Base-by-base conservation (phyloP, 345 rosid genomes). In the Aquilaria sinensis region DNA sequence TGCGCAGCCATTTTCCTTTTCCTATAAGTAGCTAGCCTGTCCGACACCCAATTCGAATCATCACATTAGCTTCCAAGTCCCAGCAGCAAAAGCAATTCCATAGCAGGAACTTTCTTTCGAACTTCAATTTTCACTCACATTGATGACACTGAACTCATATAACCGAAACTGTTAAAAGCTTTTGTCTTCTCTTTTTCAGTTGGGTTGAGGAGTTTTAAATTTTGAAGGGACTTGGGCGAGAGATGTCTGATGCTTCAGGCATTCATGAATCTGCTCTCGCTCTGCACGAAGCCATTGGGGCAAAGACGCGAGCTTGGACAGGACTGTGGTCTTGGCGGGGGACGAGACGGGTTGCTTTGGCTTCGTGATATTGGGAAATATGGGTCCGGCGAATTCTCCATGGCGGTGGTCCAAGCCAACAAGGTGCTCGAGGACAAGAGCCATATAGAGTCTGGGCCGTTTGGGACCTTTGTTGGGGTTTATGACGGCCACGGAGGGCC, bases 401-500 rank as follows among this genome's bases (percentile, higher is more conserved):
- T 93, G 96, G 97, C 98, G 3, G 87, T 90, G 46, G 79, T 90
- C 29, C 97, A 93, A 73, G 98, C 94, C 23, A 93, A 90, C 65
- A 92, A 79, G 67, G 90, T 86, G 10, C 82, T 89, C 2, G 97
- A 93, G 62, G 97, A 93, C 61, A 97, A 87, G 72, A 73, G 90
- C 82, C 96, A 86, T 83, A 74, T 93, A 72, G 98, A 93, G 74
- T 89, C 92, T 41, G 98, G 98, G 2, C 80, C 76, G 41, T 85
- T 87, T 34, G 98, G 98, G 15, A 93, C 98, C 33, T 89, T 93
- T 63, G 87, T 93, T 23, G 97, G 96, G 13, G 85, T 93, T 49
- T 93, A 89, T 59, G 97, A 93, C 58, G 98, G 97, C 13, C 98
- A 93, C 63, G 96, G 96, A 23, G 97, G 96, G 32, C 94, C 94